Conservation (phyloP, 768 basidiomycete species). For the Leccinum rimulosum region DNA sequence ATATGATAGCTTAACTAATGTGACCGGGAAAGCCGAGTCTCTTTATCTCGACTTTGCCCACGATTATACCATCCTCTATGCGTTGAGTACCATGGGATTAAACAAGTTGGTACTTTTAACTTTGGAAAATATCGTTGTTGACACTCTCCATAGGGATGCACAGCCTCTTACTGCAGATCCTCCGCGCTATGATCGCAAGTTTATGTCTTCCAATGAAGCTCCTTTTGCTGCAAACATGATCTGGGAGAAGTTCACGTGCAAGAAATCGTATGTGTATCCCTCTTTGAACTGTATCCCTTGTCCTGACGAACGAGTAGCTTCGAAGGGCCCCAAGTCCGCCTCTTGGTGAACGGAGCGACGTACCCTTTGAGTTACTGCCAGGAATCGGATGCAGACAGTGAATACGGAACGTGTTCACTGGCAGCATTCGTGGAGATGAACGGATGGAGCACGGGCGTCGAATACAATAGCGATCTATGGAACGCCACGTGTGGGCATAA, state of each 20-base stretch:
- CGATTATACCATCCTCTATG: slow-evolving; percentile 37
- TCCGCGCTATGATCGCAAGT: slow-evolving; percentile 32
- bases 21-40: slow-evolving; percentile 26
- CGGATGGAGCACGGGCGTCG: slow-evolving; percentile 19
- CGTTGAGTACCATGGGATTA: slow-evolving; percentile 37
- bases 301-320: slow-evolving; percentile 23
- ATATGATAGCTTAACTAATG: slow-evolving; percentile 31
- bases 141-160: slow-evolving; percentile 28
- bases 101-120: slow-evolving; percentile 29
- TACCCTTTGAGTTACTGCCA: slow-evolving; percentile 37
- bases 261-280: slow-evolving; percentile 26
- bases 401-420: slow-evolving; percentile 39
- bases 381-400: slow-evolving; percentile 22
- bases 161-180: slow-evolving; percentile 27
- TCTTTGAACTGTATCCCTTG: not conserved
- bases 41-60: slow-evolving; percentile 44
- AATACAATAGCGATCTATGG: slow-evolving; percentile 35
- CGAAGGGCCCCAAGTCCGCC: slow-evolving; percentile 37
- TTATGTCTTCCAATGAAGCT: slow-evolving; percentile 35
- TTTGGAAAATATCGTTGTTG: not conserved
- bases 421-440: slow-evolving; percentile 33
- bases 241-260: slow-evolving; percentile 43
- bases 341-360: slow-evolving; percentile 39
- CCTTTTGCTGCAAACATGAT: slow-evolving; percentile 43
- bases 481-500: slow-evolving; percentile 32